Percentiles rank a stretch among this genome's conserved stretches.
These are phyloP conservation scores for Bocquillonia castaneifolia DNA, from an alignment of 441 rosid species.

Conservation along the genomic window DNA sequence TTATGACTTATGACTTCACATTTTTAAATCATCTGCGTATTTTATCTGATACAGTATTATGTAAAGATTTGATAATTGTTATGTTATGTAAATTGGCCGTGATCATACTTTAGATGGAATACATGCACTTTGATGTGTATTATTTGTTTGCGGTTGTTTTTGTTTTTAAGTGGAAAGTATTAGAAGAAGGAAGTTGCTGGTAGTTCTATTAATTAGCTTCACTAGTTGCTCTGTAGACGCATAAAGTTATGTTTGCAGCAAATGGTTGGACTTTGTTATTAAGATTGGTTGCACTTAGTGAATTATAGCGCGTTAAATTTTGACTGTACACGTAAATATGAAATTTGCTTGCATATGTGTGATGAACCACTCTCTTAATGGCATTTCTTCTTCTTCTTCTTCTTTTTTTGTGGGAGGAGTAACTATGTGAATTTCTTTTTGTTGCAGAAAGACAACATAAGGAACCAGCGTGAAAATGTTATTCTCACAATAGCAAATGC, in stretches of 20 bases:
- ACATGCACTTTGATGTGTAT: not conserved
- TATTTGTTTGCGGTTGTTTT: not conserved
- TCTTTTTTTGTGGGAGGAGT: not conserved
- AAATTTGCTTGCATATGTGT: not conserved
- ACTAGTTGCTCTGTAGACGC: not conserved
- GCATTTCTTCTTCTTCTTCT: not conserved
- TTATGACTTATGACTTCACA: not conserved
- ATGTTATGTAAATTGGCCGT: no score
- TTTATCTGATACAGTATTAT: no score
- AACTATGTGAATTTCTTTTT: slow-evolving; percentile 5
- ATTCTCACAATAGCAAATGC: slow-evolving; percentile 87
- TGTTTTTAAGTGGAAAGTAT: not conserved
- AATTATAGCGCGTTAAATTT: not conserved
- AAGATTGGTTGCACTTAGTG: not conserved
- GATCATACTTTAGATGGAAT: not conserved
- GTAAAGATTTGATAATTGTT: no score
- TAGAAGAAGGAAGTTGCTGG: not conserved
- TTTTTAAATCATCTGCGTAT: no score
- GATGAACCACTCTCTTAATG: not conserved
- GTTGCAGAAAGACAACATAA: slow-evolving; percentile 77
- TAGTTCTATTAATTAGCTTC: not conserved
- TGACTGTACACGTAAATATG: not conserved
- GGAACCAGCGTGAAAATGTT: slow-evolving; percentile 95
- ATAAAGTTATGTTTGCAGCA: not conserved
- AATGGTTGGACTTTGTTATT: not conserved